Evolutionary conservation across 768 basidiomycete genomes (phyloP).

Genomic region (Fomitopsis pulvina): DNA sequence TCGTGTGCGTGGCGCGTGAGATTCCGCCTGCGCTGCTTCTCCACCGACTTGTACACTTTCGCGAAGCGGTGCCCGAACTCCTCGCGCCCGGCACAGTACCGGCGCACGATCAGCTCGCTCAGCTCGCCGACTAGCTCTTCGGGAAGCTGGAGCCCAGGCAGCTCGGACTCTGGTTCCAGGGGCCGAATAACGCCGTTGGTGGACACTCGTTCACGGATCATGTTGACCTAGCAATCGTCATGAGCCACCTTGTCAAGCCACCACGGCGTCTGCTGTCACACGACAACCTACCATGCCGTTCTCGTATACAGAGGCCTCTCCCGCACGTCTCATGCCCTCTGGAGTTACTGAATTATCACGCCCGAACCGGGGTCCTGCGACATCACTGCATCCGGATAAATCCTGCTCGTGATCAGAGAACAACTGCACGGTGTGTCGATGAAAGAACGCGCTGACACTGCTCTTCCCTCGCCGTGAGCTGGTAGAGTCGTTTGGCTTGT

Average conservation of each 20-base stretch:
- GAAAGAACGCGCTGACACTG: background rate
- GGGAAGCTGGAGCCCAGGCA: slow-evolving; percentile 62
- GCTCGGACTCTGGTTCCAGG: slow-evolving; percentile 63
- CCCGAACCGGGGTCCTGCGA: slow-evolving; percentile 17
- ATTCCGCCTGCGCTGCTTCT: slow-evolving; percentile 60
- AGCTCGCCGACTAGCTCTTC: slow-evolving; percentile 63
- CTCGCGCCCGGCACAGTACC: slow-evolving; percentile 63
- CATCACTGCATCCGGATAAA: slow-evolving; percentile 12
- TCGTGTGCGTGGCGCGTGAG: slow-evolving; percentile 61
- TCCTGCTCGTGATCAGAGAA: background rate
- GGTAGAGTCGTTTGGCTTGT: background rate
- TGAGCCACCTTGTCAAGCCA: slow-evolving; percentile 23
- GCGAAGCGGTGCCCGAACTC: slow-evolving; percentile 66
- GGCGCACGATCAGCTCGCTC: slow-evolving; percentile 65
- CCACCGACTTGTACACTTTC: slow-evolving; percentile 47
- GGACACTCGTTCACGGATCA: slow-evolving; percentile 90
- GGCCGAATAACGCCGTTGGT: slow-evolving; percentile 77
- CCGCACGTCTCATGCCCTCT: slow-evolving; percentile 37
- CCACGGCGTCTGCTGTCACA: no score
- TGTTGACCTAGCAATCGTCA: slow-evolving; percentile 41
- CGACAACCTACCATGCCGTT: slow-evolving; percentile 36
- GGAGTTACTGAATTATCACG: slow-evolving; percentile 8
- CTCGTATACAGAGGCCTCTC: slow-evolving; percentile 54
- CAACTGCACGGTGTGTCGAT: background rate
- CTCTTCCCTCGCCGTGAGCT: background rate